phyloP scores from a whole-genome alignment of 257 asterid genomes.

The Nicotiana obtusifolia region DNA sequence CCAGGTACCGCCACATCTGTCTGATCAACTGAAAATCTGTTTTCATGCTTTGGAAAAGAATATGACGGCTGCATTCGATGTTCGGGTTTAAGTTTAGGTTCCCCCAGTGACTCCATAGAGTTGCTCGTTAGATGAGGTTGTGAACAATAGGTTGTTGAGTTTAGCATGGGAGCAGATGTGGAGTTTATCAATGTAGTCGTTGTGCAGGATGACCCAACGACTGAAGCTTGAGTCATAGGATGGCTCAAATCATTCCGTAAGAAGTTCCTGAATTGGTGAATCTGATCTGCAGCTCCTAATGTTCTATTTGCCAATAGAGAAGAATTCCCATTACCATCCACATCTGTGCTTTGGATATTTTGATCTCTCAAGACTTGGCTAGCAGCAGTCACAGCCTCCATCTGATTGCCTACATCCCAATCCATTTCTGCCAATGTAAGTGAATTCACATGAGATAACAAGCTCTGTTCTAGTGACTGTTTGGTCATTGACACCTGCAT shows the following conservation, averaged over 20 bases:
- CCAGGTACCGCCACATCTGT: constrained; percentile 24
- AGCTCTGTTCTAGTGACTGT: constrained; percentile 45
- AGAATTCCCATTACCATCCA: constrained; percentile 39
- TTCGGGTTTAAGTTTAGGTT: constrained; percentile 28
- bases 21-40: constrained; percentile 29
- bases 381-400: constrained; percentile 40
- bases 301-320: constrained; percentile 39
- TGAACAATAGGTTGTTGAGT: constrained; percentile 61
- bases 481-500: constrained; percentile 52
- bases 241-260: constrained; percentile 59
- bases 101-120: constrained; percentile 30
- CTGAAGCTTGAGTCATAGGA: constrained; percentile 75
- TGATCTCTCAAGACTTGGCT: constrained; percentile 48
- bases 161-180: constrained; percentile 66
- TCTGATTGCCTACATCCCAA: constrained; percentile 50
- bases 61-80: constrained; percentile 31
- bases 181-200: constrained; percentile 68
- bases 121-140: constrained; percentile 39
- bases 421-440: constrained; percentile 87
- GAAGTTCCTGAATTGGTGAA: constrained; percentile 51
- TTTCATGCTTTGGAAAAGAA: constrained; percentile 35
- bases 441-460: constrained; percentile 68
- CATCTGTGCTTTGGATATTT: constrained; percentile 41
- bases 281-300: constrained; percentile 46
- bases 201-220: constrained; percentile 62